These are phyloP conservation scores for Globisporangium acanthophoron DNA, from an alignment of 352 stramenopile species.

Conservation along the genomic window DNA sequence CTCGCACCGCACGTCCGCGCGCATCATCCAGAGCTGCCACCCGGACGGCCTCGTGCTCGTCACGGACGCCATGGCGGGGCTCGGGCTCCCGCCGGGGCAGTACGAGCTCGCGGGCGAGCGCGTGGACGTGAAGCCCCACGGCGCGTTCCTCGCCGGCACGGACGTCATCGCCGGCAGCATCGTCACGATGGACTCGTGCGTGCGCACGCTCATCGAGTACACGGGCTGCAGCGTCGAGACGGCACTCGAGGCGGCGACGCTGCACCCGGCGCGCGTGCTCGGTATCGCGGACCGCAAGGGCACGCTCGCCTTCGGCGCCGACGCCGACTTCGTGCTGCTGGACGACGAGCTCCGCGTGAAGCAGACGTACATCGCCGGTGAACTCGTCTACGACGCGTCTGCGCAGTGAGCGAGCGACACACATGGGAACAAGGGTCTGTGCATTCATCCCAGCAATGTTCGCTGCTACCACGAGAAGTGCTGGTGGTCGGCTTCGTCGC, in stretches of 20 bases:
- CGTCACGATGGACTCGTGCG: conserved; percentile 77
- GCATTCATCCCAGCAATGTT: background rate
- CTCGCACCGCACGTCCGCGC: conserved; percentile 65
- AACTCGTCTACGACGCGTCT: conserved; percentile 39
- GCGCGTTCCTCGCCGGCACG: conserved; percentile 55
- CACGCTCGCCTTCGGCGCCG: conserved; percentile 61
- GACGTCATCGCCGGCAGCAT: conserved; percentile 84
- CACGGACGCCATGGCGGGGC: conserved; percentile 79
- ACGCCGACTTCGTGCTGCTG: conserved; percentile 83
- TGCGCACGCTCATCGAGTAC: conserved; percentile 75
- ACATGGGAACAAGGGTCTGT: conserved; percentile 1
- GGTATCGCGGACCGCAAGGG: conserved; percentile 57
- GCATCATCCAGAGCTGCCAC: conserved; percentile 80
- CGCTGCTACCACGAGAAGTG: conserved; percentile 69
- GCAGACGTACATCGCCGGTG: conserved; percentile 69
- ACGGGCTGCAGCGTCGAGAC: conserved; percentile 76
- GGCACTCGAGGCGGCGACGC: conserved; percentile 65
- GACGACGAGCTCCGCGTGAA: conserved; percentile 63
- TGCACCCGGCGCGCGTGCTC: conserved; percentile 70
- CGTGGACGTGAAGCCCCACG: conserved; percentile 45
- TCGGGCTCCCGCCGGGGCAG: conserved; percentile 63
- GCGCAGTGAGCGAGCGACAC: background rate
- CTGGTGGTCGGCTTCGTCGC: conserved; percentile 77
- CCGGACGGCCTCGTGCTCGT: conserved; percentile 76
- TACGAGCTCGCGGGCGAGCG: conserved; percentile 71